These are phyloP conservation scores for Penstemon eatonii DNA, from an alignment of 257 asterid genomes.

Conservation along the genomic window DNA sequence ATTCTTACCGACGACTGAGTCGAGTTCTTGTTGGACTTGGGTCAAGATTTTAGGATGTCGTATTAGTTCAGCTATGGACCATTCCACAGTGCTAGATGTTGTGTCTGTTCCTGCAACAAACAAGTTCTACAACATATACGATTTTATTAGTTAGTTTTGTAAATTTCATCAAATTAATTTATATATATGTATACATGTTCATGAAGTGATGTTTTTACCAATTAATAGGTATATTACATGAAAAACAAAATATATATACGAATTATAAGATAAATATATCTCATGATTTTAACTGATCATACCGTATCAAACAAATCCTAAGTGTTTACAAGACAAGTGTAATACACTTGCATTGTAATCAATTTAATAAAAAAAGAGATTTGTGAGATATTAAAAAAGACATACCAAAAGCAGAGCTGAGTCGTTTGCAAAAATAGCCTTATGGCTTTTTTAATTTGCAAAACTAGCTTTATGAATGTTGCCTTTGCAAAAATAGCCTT, in stretches of 20 bases:
- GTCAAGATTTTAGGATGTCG: conserved; percentile 55
- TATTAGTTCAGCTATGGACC: conserved; percentile 81
- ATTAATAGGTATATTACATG: too few relatives aligned
- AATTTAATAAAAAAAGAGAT: too few relatives aligned
- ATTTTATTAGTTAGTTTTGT: background rate
- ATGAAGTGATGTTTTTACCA: too few relatives aligned
- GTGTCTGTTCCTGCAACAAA: conserved; percentile 87
- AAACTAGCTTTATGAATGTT: too few relatives aligned
- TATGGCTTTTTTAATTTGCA: too few relatives aligned
- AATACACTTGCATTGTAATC: background rate
- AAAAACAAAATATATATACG: too few relatives aligned
- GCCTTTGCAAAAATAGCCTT: too few relatives aligned
- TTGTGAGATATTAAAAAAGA: background rate
- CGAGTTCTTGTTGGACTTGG: conserved; percentile 60
- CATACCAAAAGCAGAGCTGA: conserved; percentile 77
- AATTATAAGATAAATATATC: too few relatives aligned
- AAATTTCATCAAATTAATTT: background rate
- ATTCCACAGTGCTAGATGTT: conserved; percentile 84
- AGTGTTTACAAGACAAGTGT: background rate
- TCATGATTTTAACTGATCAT: too few relatives aligned
- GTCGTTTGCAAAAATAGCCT: too few relatives aligned
- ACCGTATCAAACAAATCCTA: too few relatives aligned
- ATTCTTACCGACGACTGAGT: conserved; percentile 51
- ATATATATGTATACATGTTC: too few relatives aligned
- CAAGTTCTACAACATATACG: conserved; percentile 44